A percentile compares a stretch with the other conserved stretches of the same genome.
Conservation (phyloP, 441 rosid genomes). For the Gossypium laxum region DNA sequence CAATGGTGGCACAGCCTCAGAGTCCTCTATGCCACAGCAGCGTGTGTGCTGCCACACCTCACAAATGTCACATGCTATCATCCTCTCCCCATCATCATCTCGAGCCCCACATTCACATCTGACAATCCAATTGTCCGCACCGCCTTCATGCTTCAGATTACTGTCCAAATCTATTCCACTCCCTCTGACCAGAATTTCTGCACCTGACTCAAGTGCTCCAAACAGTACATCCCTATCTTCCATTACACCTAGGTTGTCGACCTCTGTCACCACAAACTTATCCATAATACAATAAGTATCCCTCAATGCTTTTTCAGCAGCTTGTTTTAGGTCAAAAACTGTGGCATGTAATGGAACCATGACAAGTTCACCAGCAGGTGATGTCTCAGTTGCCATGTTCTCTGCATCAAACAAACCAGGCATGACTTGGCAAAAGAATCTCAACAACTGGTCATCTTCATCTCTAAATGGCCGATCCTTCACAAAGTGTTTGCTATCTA, state of each 20-base stretch:
- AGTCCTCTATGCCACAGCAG: slow-evolving; percentile 63
- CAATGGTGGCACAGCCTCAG: slow-evolving; percentile 54
- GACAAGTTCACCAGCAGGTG: slow-evolving; percentile 49
- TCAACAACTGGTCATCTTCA: slow-evolving; percentile 34
- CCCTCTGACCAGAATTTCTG: slow-evolving; percentile 44
- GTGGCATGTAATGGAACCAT: slow-evolving; percentile 54
- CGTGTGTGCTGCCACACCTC: slow-evolving; percentile 87
- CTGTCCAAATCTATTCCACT: slow-evolving; percentile 34
- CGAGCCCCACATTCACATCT: slow-evolving; percentile 62
- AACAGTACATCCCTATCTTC: slow-evolving; percentile 41
- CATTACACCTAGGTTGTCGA: slow-evolving; percentile 35
- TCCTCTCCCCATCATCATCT: slow-evolving; percentile 88
- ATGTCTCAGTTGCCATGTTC: slow-evolving; percentile 19
- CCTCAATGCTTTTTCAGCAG: slow-evolving; percentile 43
- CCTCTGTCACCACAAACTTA: slow-evolving; percentile 40
- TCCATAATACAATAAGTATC: slow-evolving; percentile 64
- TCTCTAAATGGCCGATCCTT: slow-evolving; percentile 62
- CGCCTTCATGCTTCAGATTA: slow-evolving; percentile 48
- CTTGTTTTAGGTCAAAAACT: slow-evolving; percentile 51
- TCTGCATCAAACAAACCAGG: slow-evolving; percentile 27
- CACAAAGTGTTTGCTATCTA: slow-evolving; percentile 64
- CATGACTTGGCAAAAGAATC: slow-evolving; percentile 46
- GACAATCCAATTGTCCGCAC: slow-evolving; percentile 66
- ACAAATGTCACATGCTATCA: slow-evolving; percentile 76
- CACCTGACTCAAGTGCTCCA: slow-evolving; percentile 45